These are phyloP conservation scores for Sorghum bicolor DNA, from an alignment of 176 grass and related monocot genomes.

Conservation along the genomic window Sorghum_bicolor_NCBIv3 NC_012879.2:60992001-60992500, in stretches of 20 bases:
- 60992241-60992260: constrained; percentile 85
- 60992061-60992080: not conserved
- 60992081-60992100: not conserved
- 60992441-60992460: constrained; percentile 5
- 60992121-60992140: not conserved
- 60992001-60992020: not conserved
- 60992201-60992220: constrained; percentile 90
- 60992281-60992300: constrained; percentile 57
- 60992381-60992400: not conserved
- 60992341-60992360: not conserved
- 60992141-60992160: constrained; percentile 1
- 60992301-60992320: not conserved
- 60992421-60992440: not conserved
- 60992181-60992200: constrained; percentile 63
- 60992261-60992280: constrained; percentile 83
- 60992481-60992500: constrained; percentile 5
- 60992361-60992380: not conserved
- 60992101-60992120: not conserved
- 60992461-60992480: not conserved
- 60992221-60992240: constrained; percentile 88
- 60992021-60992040: not conserved
- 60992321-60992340: not conserved
- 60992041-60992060: not conserved
- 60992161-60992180: not conserved
- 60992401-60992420: not conserved